Evolutionary conservation across 2,329 filamentous ascomycete species (phyloP), one percentile per base, ranked within the genome.

Genomic region (Trichoderma lentiforme): DNA sequence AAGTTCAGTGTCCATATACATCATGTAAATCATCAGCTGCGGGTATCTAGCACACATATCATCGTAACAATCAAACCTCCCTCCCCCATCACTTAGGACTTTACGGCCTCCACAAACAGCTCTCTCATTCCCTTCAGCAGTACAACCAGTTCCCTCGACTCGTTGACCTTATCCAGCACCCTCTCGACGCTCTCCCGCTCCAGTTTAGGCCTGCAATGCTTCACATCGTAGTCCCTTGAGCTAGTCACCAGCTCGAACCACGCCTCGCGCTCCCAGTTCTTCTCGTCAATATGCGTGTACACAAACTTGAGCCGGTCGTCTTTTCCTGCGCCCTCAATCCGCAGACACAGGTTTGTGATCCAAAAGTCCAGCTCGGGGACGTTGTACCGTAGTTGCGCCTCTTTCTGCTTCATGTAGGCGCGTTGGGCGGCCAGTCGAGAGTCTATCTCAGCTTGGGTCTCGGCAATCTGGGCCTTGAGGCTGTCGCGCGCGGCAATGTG

Each of bases 321-420:
- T 78, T 89, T 88, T 1, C 93, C 95, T 0, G 93, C 93, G 2
- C 95, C 95, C 79, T 98, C 95, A 78, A 99, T 97, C 73, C 92
- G 87, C 79, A 98, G 82, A 72, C 95, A 95, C 73, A 99, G 85
- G 79, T 95, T 96, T 70, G 92, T 92, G 80, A 97, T 93, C 96
- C 96, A 99, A 80, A 98, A 98, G 76, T 95, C 93, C 60, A 99
- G 87, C 84, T 99, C 96, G 0, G 96, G 96, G 57, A 93, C 89
- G 82, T 99, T 98, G 82, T 95, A 93, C 39, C 94, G 89, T 69
- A 92, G 89, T 83, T 98, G 95, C 2, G 91, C 88, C 77, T 97
- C 93, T 47, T 97, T 86, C 76, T 93, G 90, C 74, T 89, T 87
- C 62, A 92, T 90, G 79, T 93, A 90, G 74, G 89, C 88, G 66